phyloP scores from a whole-genome alignment of 441 rosid genomes.

The Erodium moschatum region DNA sequence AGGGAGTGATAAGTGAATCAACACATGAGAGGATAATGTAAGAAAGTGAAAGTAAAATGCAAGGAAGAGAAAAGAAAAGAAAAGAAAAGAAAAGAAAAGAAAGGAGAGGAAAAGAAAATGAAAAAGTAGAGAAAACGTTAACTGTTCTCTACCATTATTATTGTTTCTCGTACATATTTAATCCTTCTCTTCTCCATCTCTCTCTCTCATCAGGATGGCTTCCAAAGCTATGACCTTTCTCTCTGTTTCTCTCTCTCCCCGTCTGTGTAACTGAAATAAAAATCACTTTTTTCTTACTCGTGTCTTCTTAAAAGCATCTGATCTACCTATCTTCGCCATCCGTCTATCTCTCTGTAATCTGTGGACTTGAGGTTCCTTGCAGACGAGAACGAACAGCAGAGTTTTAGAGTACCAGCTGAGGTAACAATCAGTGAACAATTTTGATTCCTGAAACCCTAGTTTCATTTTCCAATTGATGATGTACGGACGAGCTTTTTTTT shows the following conservation, averaged over 20 bases:
- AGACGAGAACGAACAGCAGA: not conserved
- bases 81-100: not conserved
- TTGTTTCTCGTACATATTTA: constrained; percentile 5
- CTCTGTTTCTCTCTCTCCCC: not conserved
- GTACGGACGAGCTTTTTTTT: not conserved
- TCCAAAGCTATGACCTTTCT: not conserved
- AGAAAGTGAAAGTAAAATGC: not conserved
- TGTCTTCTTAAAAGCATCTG: not conserved
- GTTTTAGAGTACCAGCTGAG: not conserved
- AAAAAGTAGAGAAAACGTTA: constrained; percentile 22
- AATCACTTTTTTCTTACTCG: not conserved
- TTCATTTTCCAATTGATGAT: not conserved
- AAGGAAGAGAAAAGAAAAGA: not conserved
- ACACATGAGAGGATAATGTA: too few species aligned
- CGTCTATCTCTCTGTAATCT: not conserved
- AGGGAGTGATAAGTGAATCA: too few species aligned
- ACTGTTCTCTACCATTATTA: constrained; percentile 13
- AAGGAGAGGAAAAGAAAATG: not conserved
- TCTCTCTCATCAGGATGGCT: not conserved
- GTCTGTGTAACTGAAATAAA: not conserved
- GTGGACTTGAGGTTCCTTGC: not conserved
- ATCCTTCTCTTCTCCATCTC: not conserved
- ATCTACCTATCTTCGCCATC: not conserved
- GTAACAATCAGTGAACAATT: not conserved
- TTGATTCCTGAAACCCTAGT: not conserved